Percentiles rank a stretch among this genome's conserved stretches.
phyloP scores from a whole-genome alignment of 345 rosid species.

The Erodium maritimum region DNA sequence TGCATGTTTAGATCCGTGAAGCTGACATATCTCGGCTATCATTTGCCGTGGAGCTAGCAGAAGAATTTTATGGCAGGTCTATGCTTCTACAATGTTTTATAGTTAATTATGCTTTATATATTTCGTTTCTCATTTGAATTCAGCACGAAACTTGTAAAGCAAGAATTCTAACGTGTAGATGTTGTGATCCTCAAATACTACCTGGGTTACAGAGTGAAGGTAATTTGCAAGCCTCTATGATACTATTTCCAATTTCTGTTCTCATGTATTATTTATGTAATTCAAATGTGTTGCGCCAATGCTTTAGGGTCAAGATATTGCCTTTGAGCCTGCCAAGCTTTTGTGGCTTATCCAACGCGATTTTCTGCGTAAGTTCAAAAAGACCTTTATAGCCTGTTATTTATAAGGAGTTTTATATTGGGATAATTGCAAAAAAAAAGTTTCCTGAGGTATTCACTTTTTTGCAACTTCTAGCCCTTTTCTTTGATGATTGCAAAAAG shows the following conservation, averaged over 20 bases:
- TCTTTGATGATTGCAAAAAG: too few species aligned
- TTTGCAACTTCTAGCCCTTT: too few species aligned
- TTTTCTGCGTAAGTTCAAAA: conserved; percentile 95
- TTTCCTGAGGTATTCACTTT: too few species aligned
- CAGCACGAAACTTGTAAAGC: conserved; percentile 1
- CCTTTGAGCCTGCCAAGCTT: conserved; percentile 93
- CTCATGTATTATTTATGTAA: conserved; percentile 2
- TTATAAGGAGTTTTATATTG: conserved; percentile 4
- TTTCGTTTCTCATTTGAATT: too few species aligned
- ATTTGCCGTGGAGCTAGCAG: conserved; percentile 98
- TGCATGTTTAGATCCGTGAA: conserved; percentile 66
- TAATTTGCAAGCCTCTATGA: conserved; percentile 22
- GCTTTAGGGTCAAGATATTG: conserved; percentile 88
- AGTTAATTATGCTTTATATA: conserved; percentile 1
- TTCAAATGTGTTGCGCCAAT: conserved; percentile 9
- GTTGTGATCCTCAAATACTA: conserved; percentile 24
- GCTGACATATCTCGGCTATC: conserved; percentile 97
- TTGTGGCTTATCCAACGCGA: conserved; percentile 99
- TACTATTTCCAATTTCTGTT: conserved; percentile 11
- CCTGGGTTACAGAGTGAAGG: conserved; percentile 75
- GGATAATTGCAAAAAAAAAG: too few species aligned
- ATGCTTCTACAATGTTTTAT: conserved; percentile 10
- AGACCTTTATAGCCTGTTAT: conserved; percentile 2
- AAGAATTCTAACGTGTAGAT: conserved; percentile 30
- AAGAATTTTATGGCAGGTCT: conserved; percentile 98